Evolutionary conservation across 495 filamentous ascomycete genomes (phyloP).

Genomic region (Opeltia flavorubescens): DNA sequence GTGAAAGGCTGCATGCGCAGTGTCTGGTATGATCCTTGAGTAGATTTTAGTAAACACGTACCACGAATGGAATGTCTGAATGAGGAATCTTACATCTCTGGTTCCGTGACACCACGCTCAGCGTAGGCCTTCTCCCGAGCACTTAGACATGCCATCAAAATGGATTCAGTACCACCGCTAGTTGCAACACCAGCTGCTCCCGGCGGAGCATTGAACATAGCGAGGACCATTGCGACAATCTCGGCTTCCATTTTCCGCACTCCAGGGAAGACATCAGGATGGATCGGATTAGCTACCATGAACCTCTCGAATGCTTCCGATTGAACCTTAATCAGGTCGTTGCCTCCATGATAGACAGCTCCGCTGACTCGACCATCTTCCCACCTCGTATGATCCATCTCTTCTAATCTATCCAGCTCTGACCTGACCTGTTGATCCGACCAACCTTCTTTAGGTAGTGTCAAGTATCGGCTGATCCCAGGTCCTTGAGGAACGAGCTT

Average conservation of each 20-base stretch:
- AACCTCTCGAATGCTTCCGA: slow-evolving; percentile 86
- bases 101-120: slow-evolving; percentile 79
- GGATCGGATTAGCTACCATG: slow-evolving; percentile 94
- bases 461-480: slow-evolving; percentile 56
- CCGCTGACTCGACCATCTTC: slow-evolving; percentile 91
- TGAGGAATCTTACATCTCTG: slow-evolving; percentile 61
- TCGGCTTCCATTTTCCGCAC: slow-evolving; percentile 99
- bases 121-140: slow-evolving; percentile 76
- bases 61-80: neutral
- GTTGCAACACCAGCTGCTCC: slow-evolving; percentile 81
- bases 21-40: slow-evolving; percentile 76
- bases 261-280: slow-evolving; percentile 96
- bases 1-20: slow-evolving; percentile 88
- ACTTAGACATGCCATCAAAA: slow-evolving; percentile 82
- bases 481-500: slow-evolving; percentile 68
- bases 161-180: slow-evolving; percentile 87
- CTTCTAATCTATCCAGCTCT: slow-evolving; percentile 64
- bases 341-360: slow-evolving; percentile 90
- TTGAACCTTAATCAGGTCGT: slow-evolving; percentile 71
- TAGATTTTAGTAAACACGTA: slow-evolving; percentile 14
- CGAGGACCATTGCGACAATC: slow-evolving; percentile 88
- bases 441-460: slow-evolving; percentile 79
- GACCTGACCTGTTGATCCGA: slow-evolving; percentile 59
- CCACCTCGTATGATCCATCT: slow-evolving; percentile 90
- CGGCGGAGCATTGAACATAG: slow-evolving; percentile 79